Evolutionary conservation across 2,329 filamentous ascomycete genomes (phyloP).

Genomic region (Scorias spongiosa): DNA sequence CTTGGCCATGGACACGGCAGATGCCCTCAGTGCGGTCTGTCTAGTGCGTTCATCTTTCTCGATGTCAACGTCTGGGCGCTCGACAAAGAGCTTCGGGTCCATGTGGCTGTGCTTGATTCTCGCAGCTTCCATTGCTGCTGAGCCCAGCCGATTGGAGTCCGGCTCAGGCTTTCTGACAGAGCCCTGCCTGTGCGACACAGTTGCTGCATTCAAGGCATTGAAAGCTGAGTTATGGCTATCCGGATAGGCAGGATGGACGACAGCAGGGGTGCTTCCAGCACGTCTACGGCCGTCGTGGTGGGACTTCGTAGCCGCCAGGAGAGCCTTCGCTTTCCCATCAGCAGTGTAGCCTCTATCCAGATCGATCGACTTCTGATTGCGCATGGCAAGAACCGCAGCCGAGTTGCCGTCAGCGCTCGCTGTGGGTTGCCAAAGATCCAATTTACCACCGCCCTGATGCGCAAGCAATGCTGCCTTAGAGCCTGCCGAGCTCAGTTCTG

Average conservation of each 20-base stretch:
- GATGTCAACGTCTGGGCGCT: constrained; percentile 52
- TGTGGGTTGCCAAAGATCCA: constrained; percentile 37
- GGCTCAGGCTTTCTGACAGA: constrained; percentile 16
- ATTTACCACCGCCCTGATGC: constrained; percentile 35
- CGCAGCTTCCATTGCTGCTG: constrained; percentile 44
- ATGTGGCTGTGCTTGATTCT: constrained; percentile 49
- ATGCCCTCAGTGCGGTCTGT: constrained; percentile 60
- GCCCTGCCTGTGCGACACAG: constrained; percentile 40
- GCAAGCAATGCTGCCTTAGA: constrained; percentile 63
- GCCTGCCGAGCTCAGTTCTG: constrained; percentile 47
- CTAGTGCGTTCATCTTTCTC: constrained; percentile 62
- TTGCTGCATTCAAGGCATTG: constrained; percentile 61
- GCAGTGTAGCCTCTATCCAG: constrained; percentile 32
- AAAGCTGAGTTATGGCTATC: constrained; percentile 44
- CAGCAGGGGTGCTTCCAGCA: constrained; percentile 43
- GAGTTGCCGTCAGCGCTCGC: constrained; percentile 44
- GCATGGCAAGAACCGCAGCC: constrained; percentile 54
- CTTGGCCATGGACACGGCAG: constrained; percentile 77
- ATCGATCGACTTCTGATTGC: constrained; percentile 33
- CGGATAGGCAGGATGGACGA: constrained; percentile 32
- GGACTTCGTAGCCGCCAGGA: constrained; percentile 65
- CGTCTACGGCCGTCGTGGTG: constrained; percentile 47
- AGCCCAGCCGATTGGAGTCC: constrained; percentile 26
- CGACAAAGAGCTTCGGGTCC: constrained; percentile 63
- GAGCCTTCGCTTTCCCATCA: constrained; percentile 47